Evolutionary conservation across 495 filamentous ascomycete species (phyloP), one percentile per base, ranked within the genome.

Genomic region (Xylaria curta): DNA sequence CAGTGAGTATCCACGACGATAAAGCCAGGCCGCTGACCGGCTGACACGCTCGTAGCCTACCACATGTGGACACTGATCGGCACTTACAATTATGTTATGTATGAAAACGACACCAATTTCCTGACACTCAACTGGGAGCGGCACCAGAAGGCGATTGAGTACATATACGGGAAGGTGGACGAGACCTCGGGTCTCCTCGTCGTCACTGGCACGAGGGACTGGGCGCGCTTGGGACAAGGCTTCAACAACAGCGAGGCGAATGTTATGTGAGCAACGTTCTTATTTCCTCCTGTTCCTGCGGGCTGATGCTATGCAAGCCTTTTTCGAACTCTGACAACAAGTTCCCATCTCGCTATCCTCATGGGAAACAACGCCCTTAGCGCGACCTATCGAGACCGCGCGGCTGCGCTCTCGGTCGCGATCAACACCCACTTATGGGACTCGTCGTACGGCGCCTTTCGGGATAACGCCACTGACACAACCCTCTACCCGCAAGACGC

Each of bases 91-190:
- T 44, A 44, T 12, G 40, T 44, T 15, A 15, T 44, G 12, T 44
- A 44, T 15, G 40, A 44, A 15, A 44, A 44, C 40, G 40, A 44
- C 13, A 44, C 40, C 10, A 15, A 79, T 26, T 91, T 88, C 70
- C 76, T 90, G 19, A 61, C 65, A 31, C 54, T 79, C 33, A 87
- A 86, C 69, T 90, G 87, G 87, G 65, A 78, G 4, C 80, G 80
- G 28, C 90, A 89, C 76, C 75, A 82, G 49, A 75, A 74, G 46
- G 89, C 87, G 21, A 89, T 91, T 86, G 72, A 78, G 42, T 90
- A 85, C 68, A 83, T 90, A 73, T 83, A 83, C 51, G 78, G 71
- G 31, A 89, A 90, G 70, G 82, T 89, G 42, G 84, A 85, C 54
- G 54, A 80, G 4, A 83, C 81, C 44, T 61, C 74, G 33, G 87